phyloP scores from a whole-genome alignment of 2,329 filamentous ascomycete genomes.

The Sclerotinia subarctica region DNA sequence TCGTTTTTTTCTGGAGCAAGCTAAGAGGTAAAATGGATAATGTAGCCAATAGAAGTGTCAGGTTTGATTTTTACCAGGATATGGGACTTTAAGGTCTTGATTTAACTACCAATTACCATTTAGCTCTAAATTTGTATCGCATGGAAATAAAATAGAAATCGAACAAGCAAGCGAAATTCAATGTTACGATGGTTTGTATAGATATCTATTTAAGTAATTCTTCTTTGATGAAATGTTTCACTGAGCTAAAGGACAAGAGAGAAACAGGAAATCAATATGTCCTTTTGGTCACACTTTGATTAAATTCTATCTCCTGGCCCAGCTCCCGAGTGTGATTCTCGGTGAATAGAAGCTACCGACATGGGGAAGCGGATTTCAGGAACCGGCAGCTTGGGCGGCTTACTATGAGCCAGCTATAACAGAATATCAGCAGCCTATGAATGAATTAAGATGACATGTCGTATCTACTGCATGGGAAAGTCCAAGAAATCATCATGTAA shows the following conservation, averaged over 20 bases:
- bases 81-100: neutral
- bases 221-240: neutral
- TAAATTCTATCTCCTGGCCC: neutral
- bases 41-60: neutral
- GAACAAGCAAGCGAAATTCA: neutral
- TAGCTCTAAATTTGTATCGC: neutral
- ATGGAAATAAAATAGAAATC: neutral
- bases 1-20: neutral
- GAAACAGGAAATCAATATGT: neutral
- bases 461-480: neutral
- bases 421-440: neutral
- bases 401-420: neutral
- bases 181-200: neutral
- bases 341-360: neutral
- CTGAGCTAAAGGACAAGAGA: neutral
- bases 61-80: neutral
- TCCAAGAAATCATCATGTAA: neutral
- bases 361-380: slow-evolving; percentile 7
- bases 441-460: neutral
- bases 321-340: neutral
- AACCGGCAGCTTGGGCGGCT: slow-evolving; percentile 13
- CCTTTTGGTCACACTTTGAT: neutral
- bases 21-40: neutral
- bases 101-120: neutral
- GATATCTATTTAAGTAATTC: neutral